Conservation (phyloP, 108 stramenopile species). For the Cylindrotheca fusiformis region DNA sequence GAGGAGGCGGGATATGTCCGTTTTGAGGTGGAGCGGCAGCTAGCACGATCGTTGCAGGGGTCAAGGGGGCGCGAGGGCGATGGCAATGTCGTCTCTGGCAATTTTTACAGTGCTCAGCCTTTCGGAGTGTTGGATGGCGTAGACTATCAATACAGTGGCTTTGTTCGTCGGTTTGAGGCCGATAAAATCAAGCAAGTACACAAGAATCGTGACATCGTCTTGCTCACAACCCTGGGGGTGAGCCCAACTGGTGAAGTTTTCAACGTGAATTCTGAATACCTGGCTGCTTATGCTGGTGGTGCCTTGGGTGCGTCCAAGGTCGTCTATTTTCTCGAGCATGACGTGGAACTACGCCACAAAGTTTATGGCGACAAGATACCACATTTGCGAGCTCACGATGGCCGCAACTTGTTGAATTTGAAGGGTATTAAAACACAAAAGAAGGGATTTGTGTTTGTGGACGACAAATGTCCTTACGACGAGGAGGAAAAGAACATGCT, state of each 20-base stretch:
- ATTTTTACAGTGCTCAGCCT: conserved; percentile 88
- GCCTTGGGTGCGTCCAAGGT: conserved; percentile 84
- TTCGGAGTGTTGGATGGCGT: conserved; percentile 82
- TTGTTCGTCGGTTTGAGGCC: conserved; percentile 85
- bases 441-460: conserved; percentile 51
- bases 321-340: conserved; percentile 74
- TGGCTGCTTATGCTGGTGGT: conserved; percentile 79
- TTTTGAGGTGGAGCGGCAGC: conserved; percentile 91
- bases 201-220: conserved; percentile 83
- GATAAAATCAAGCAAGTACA: conserved; percentile 84
- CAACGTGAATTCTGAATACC: conserved; percentile 86
- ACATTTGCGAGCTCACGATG: conserved; percentile 78
- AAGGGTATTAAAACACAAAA: conserved; percentile 59
- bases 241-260: conserved; percentile 92
- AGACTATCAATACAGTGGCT: conserved; percentile 85
- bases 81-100: conserved; percentile 85
- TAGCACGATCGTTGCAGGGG: conserved; percentile 80
- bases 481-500: conserved; percentile 49
- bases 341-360: conserved; percentile 50
- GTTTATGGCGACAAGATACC: conserved; percentile 72
- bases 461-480: conserved; percentile 18
- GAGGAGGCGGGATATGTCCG: conserved; percentile 95
- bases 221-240: conserved; percentile 88
- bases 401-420: conserved; percentile 57
- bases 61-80: conserved; percentile 22